These are phyloP conservation scores for Irpex sp. DNA, from an alignment of 1,284 basidiomycete species.

Conservation along the genomic window DNA sequence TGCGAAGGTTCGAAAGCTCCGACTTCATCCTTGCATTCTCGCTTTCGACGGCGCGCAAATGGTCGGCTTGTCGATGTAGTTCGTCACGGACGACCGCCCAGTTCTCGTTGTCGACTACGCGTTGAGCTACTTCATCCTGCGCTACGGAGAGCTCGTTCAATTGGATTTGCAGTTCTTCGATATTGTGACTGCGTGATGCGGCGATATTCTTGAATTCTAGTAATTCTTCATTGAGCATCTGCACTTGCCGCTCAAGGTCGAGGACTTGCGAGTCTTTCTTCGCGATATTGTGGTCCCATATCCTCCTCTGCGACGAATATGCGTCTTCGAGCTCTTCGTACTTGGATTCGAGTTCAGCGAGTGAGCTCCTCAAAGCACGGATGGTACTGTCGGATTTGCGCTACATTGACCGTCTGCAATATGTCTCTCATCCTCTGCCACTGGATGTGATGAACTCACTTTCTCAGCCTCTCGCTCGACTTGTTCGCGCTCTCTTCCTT, in stretches of 20 bases:
- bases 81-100: constrained; percentile 60
- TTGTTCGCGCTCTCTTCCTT: constrained; percentile 27
- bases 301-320: constrained; percentile 41
- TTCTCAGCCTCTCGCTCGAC: constrained; percentile 47
- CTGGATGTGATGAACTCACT: constrained; percentile 33
- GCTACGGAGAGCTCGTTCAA: constrained; percentile 39
- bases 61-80: constrained; percentile 56
- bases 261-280: constrained; percentile 35
- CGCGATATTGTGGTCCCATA: constrained; percentile 41
- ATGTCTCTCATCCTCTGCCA: constrained; percentile 6
- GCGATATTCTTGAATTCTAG: constrained; percentile 36
- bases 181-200: constrained; percentile 36
- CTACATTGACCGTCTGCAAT: constrained; percentile 12
- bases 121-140: constrained; percentile 24
- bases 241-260: constrained; percentile 41
- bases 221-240: constrained; percentile 43
- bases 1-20: constrained; percentile 23
- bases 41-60: constrained; percentile 61
- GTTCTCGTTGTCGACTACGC: constrained; percentile 39
- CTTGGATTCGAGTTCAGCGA: constrained; percentile 49
- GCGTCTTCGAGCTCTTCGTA: constrained; percentile 53
- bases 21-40: constrained; percentile 44
- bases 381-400: constrained; percentile 40
- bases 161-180: constrained; percentile 43
- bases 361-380: constrained; percentile 41